Percentiles rank a stretch among this genome's conserved stretches.
Conservation (phyloP, 2,329 filamentous ascomycete genomes). For the Pseudogymnoascus sp. region DNA sequence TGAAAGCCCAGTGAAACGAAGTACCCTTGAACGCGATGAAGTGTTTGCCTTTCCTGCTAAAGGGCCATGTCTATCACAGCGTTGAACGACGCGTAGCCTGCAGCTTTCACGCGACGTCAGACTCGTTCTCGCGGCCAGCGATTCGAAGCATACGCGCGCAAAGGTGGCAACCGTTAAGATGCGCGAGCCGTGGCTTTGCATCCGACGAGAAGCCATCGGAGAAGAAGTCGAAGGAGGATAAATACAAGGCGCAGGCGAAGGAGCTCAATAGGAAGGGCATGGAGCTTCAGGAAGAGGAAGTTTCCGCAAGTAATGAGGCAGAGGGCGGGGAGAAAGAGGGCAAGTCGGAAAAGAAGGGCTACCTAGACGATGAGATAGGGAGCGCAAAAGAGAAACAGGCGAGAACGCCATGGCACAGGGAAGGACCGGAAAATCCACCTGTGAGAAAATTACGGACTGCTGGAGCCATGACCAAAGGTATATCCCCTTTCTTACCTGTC, state of each 20-base stretch:
- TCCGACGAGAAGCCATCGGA: not conserved
- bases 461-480: slow-evolving; percentile 57
- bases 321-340: not conserved
- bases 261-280: slow-evolving; percentile 28
- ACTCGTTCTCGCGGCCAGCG: not conserved
- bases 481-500: not conserved
- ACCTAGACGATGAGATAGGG: slow-evolving; percentile 29
- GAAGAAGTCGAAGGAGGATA: not conserved
- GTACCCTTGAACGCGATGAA: slow-evolving; percentile 1
- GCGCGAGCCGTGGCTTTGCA: not conserved
- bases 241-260: slow-evolving; percentile 18
- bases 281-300: slow-evolving; percentile 31
- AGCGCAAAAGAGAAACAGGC: slow-evolving; percentile 47
- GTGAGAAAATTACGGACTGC: slow-evolving; percentile 38
- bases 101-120: not conserved
- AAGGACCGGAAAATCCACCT: slow-evolving; percentile 51
- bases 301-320: slow-evolving; percentile 24
- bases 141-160: not conserved
- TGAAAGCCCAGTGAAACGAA: not conserved
- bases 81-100: not conserved
- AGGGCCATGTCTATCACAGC: not conserved
- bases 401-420: slow-evolving; percentile 57
- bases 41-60: not conserved
- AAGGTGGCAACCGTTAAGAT: not conserved
- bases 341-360: slow-evolving; percentile 25